Evolutionary conservation across 129 eudicot species (phyloP), one percentile per base, ranked within the genome.

Genomic region (Scalesia atractyloides): DNA sequence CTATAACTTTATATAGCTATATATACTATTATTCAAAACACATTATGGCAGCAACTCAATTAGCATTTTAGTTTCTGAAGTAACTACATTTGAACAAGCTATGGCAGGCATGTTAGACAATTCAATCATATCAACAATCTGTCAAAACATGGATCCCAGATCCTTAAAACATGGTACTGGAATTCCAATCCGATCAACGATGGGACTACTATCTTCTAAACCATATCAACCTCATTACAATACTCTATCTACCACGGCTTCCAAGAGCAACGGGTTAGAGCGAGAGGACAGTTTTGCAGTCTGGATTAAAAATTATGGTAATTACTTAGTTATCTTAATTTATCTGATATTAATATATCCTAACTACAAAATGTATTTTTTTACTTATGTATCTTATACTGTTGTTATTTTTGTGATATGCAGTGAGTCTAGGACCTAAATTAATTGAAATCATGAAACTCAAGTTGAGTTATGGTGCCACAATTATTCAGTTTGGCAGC

Each of bases 401-500:
- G 15, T 13, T 57, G 9, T 1, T 69, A 48, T 50, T 18, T 17
- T 18, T 76, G 43, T n/a, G 22, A 11, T 24, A 13, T 57, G 76
- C 83, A 82, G 86, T 64, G 66, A 63, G 73, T 34, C 50, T 64
- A 52, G 70, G 83, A 12, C 80, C 76, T 30, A 82, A 70, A 17
- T 26, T 78, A 5, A 48, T 70, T 12, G 75, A 78, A 74, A 79
- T 71, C 7, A 34, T 76, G 78, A 85, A 73, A 67, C 68, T 74
- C 16, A 85, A 82, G 76, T 52, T 85, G 79, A 79, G 73, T 11
- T 59, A 70, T 20, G 82, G 86, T 48, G 72, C 72, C 47, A 82
- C 61, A 39, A 70, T 85, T 8, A 47, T 84, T 8, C 83, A 33
- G 68, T 24, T 75, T 59, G 69, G 76, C 9, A 62, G 82, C n/a